A percentile compares a stretch with the other conserved stretches of the same genome.
phyloP scores from a whole-genome alignment of 2,329 filamentous ascomycete genomes.

The Pleurostoma richardsiae region DNA sequence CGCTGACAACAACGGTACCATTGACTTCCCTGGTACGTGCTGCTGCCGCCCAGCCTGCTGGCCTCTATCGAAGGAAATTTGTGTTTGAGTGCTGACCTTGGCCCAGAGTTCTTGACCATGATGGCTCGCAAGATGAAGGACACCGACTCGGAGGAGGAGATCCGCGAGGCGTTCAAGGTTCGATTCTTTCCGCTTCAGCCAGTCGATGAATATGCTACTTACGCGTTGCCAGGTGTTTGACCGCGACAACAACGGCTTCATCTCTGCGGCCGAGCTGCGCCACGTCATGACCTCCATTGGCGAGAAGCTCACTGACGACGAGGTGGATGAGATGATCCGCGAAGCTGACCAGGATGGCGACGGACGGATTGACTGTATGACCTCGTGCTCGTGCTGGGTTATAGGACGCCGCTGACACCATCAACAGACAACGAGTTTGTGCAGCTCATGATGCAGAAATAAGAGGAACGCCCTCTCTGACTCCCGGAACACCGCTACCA shows the following conservation, averaged over 20 bases:
- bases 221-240: constrained; percentile 59
- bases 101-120: constrained; percentile 81
- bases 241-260: constrained; percentile 88
- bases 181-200: constrained; percentile 4
- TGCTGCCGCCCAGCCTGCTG: neutral
- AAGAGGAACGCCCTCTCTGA: constrained; percentile 25
- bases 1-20: constrained; percentile 88
- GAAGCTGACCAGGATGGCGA: constrained; percentile 88
- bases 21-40: constrained; percentile 77
- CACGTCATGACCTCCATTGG: constrained; percentile 92
- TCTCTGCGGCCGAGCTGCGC: constrained; percentile 80
- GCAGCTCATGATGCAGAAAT: constrained; percentile 95
- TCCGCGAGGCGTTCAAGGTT: constrained; percentile 84
- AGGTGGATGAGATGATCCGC: constrained; percentile 90
- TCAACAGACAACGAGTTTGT: constrained; percentile 81
- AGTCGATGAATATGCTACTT: constrained; percentile 7
- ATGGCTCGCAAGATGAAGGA: constrained; percentile 96
- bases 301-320: constrained; percentile 85
- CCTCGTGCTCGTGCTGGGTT: constrained; percentile 2
- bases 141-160: constrained; percentile 87
- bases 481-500: constrained; percentile 4
- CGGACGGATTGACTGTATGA: constrained; percentile 80
- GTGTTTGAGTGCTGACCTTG: constrained; percentile 16
- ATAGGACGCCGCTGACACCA: neutral
- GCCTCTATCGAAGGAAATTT: neutral